Base-by-base conservation (phyloP, 2,329 filamentous ascomycete genomes). In the Penicillium sp. region DNA sequence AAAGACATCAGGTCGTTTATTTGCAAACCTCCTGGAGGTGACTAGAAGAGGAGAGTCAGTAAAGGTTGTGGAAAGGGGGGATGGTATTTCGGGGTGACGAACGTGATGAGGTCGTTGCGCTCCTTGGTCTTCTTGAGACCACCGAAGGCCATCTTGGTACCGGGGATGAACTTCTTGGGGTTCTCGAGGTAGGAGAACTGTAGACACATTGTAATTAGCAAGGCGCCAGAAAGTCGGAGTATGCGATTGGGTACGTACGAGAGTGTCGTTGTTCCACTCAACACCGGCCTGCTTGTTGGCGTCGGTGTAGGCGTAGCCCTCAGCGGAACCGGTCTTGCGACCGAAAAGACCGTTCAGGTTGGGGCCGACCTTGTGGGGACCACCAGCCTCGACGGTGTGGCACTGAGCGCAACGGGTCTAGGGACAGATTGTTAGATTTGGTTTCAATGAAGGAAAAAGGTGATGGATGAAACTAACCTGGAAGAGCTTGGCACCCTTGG, bases 91-190 rank as follows among this genome's bases (percentile, higher is more conserved):
- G 21, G 38, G 31, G 18, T 18, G 60, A 85, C 88, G 71, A 89
- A 93, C 88, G 91, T 92, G 86, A 99, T 96, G 72, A 99, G 84
- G 80, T 99, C 93, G 79, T 97, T 96, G 78, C 94, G 87, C 83
- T 97, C 94, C 90, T 97, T 97, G 75, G 87, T 86, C 90, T 99
- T 99, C 92, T 99, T 99, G 75, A 99, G 86, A 79, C 94, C 94
- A 82, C 94, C 94, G 77, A 97, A 99, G 72, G 94, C 94, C 94
- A 99, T 99, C 91, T 97, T 99, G 83, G 94, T 99, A 69, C 94
- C 94, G 68, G 94, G 94, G 65, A 99, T 97, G 87, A 92, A 99
- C 86, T 97, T 97, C 89, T 99, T 99, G 82, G 94, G 94, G 89
- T 97, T 97, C 87, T 99, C 94, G 73, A 99, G 92, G 88, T 99